phyloP scores from a whole-genome alignment of 441 rosid genomes.

The Viola pubescens region DNA sequence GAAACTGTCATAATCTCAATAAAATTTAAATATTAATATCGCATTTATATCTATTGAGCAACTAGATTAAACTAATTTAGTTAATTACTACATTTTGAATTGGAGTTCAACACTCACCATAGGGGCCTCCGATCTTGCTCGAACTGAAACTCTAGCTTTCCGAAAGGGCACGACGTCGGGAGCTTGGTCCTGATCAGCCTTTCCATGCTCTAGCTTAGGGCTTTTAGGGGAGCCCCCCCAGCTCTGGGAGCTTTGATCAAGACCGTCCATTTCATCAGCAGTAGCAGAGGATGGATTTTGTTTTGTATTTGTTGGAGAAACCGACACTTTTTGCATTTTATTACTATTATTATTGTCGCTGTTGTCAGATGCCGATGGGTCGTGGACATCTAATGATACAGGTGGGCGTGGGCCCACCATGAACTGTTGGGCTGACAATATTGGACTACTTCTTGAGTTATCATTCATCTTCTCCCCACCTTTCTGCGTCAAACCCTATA shows the following conservation, averaged over 20 bases:
- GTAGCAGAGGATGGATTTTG: slow-evolving; percentile 26
- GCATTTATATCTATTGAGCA: neutral
- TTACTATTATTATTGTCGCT: neutral
- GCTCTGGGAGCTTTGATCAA: slow-evolving; percentile 30
- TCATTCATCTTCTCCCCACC: slow-evolving; percentile 16
- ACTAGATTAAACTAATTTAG: too few relatives aligned
- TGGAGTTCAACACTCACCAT: slow-evolving; percentile 29
- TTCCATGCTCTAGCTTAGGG: slow-evolving; percentile 37
- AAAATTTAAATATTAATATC: neutral
- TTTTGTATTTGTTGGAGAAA: slow-evolving; percentile 27
- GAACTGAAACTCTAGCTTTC: slow-evolving; percentile 82
- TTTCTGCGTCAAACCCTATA: slow-evolving; percentile 20
- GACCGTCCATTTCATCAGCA: slow-evolving; percentile 18
- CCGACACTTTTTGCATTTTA: slow-evolving; percentile 26
- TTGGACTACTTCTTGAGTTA: slow-evolving; percentile 14
- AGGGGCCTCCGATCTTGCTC: slow-evolving; percentile 81
- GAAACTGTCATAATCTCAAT: neutral
- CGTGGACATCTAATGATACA: slow-evolving; percentile 30
- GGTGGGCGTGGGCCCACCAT: slow-evolving; percentile 32
- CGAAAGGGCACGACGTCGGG: slow-evolving; percentile 39
- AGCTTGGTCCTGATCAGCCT: slow-evolving; percentile 30
- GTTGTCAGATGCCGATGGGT: slow-evolving; percentile 25
- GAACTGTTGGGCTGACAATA: slow-evolving; percentile 24
- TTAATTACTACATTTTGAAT: neutral
- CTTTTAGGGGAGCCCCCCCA: slow-evolving; percentile 33